These are phyloP conservation scores for Beta macrorhiza DNA, from an alignment of 179 eudicot genomes.

Conservation along the genomic window DNA sequence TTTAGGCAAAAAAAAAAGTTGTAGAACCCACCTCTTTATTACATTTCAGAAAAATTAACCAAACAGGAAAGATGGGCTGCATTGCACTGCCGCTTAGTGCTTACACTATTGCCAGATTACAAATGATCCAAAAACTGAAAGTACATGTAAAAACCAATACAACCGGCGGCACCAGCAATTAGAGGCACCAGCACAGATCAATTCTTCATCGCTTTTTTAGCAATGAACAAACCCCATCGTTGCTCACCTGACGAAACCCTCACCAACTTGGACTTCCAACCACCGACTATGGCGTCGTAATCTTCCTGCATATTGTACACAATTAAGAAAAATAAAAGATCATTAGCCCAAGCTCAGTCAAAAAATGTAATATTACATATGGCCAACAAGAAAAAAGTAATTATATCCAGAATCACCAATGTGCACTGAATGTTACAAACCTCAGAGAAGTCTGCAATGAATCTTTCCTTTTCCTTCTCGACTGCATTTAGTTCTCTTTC, in stretches of 20 bases:
- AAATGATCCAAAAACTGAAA: background rate
- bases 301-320: slow-evolving; percentile 53
- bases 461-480: slow-evolving; percentile 74
- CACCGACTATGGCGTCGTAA: slow-evolving; percentile 79
- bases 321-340: background rate
- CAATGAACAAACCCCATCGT: slow-evolving; percentile 88
- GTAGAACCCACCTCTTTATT: background rate
- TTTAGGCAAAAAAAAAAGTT: too few relatives aligned
- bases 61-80: background rate
- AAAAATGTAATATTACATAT: background rate
- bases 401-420: background rate
- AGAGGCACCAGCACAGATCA: background rate
- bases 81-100: background rate
- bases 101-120: slow-evolving; percentile 8
- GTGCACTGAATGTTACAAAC: slow-evolving; percentile 33
- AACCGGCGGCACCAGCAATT: background rate
- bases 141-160: background rate
- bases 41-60: background rate
- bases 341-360: background rate
- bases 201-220: slow-evolving; percentile 40
- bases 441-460: slow-evolving; percentile 80
- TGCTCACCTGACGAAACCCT: slow-evolving; percentile 87
- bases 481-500: slow-evolving; percentile 59
- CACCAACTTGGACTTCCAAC: slow-evolving; percentile 82
- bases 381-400: background rate